Evolutionary conservation across 352 stramenopile genomes (phyloP).

Genomic region (Globisporangium uncinulatum): DNA sequence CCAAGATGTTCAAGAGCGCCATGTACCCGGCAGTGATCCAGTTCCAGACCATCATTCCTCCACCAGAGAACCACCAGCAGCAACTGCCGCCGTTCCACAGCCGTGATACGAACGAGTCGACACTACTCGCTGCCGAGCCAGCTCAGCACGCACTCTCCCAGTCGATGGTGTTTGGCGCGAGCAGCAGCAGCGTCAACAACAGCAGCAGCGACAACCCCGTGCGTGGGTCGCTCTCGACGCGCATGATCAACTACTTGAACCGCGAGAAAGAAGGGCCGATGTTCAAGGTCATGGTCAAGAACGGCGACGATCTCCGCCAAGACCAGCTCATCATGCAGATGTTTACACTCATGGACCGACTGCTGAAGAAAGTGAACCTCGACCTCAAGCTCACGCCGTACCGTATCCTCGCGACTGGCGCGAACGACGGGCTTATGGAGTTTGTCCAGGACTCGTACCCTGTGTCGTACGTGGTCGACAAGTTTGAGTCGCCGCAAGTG

Average conservation of each 20-base stretch:
- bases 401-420: constrained; percentile 80
- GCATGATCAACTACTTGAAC: constrained; percentile 74
- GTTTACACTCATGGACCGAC: constrained; percentile 98
- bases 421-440: constrained; percentile 94
- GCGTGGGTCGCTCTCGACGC: constrained; percentile 67
- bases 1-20: constrained; percentile 97
- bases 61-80: constrained; percentile 29
- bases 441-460: constrained; percentile 96
- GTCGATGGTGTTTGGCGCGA: constrained; percentile 40
- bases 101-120: constrained; percentile 1
- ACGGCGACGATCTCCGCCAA: constrained; percentile 98
- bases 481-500: constrained; percentile 92
- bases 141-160: constrained; percentile 23
- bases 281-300: constrained; percentile 99
- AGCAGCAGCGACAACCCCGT: constrained; percentile 24
- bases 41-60: constrained; percentile 85
- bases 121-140: constrained; percentile 9
- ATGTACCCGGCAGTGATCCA: constrained; percentile 97
- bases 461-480: constrained; percentile 94
- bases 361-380: constrained; percentile 98
- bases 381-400: constrained; percentile 98
- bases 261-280: constrained; percentile 78
- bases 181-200: constrained; percentile 35
- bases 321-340: constrained; percentile 99
- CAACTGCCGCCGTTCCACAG: constrained; percentile 8